phyloP scores from a whole-genome alignment of 2,329 filamentous ascomycete species.

The Hypoxylon sp. region DNA sequence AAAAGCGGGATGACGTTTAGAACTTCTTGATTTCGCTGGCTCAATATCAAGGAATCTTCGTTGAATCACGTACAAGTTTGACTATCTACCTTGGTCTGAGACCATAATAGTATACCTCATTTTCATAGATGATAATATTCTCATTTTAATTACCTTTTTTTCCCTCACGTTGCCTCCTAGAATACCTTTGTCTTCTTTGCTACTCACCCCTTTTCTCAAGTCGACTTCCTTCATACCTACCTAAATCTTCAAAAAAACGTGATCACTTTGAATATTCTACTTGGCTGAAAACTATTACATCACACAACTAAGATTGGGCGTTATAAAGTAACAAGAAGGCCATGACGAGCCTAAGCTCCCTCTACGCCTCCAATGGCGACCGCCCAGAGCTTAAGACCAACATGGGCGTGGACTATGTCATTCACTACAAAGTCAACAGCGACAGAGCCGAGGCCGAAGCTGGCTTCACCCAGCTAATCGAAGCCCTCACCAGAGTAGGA shows the following conservation, averaged over 20 bases:
- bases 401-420: constrained; percentile 83
- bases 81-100: too few species aligned
- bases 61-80: too few species aligned
- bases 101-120: too few species aligned
- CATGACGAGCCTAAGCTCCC: constrained; percentile 42
- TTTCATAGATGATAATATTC: neutral
- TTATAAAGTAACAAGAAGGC: constrained; percentile 6
- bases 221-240: neutral
- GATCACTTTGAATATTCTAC: neutral
- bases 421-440: constrained; percentile 77
- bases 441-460: constrained; percentile 73
- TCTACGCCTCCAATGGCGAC: constrained; percentile 43
- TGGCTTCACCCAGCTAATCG: constrained; percentile 79
- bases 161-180: neutral
- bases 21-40: constrained; percentile 21
- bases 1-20: constrained; percentile 39
- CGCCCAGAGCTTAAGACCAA: constrained; percentile 43
- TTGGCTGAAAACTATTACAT: neutral
- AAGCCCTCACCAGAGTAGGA: constrained; percentile 79
- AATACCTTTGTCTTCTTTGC: neutral
- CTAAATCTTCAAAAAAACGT: neutral
- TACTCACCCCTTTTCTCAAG: neutral
- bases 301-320: too few species aligned
- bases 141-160: constrained; percentile 3
- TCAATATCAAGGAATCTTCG: too few species aligned